A percentile compares a stretch with the other conserved stretches of the same genome.
Conservation (phyloP, 768 basidiomycete genomes). For the Amanita molliuscula region DNA sequence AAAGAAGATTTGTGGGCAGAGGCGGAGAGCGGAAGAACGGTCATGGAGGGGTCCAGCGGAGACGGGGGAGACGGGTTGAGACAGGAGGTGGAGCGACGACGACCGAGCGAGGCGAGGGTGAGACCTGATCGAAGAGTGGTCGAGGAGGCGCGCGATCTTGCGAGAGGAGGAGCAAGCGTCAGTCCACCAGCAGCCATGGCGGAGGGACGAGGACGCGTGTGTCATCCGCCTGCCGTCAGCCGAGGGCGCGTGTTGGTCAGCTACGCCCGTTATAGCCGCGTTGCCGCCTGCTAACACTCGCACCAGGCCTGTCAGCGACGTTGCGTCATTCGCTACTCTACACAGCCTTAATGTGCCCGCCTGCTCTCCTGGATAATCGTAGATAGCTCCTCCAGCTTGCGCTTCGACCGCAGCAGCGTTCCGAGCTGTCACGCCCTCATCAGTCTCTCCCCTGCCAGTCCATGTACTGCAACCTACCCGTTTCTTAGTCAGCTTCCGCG, state of each 20-base stretch:
- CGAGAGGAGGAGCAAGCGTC: conserved; percentile 19
- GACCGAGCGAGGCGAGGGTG: conserved; percentile 42
- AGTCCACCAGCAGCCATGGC: background rate
- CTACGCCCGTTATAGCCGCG: too few relatives aligned
- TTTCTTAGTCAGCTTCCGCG: conserved; percentile 98
- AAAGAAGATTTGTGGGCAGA: conserved; percentile 29
- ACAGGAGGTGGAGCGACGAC: conserved; percentile 41
- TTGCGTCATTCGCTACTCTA: background rate
- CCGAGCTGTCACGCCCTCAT: conserved; percentile 54
- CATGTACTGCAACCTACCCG: conserved; percentile 52
- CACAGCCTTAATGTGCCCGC: conserved; percentile 41
- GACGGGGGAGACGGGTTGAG: conserved; percentile 20
- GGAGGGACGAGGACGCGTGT: background rate
- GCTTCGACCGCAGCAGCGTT: conserved; percentile 95
- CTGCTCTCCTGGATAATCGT: conserved; percentile 90
- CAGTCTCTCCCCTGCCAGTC: background rate
- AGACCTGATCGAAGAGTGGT: conserved; percentile 44
- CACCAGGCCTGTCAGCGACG: too few relatives aligned
- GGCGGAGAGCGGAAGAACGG: conserved; percentile 45
- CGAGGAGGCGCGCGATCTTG: conserved; percentile 45
- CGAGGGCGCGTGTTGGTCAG: background rate
- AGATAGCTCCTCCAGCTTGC: conserved; percentile 95
- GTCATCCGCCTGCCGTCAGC: conserved; percentile 1
- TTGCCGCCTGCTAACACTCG: too few relatives aligned
- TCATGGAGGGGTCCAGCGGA: conserved; percentile 28